A percentile compares a stretch with the other conserved stretches of the same genome.
phyloP scores from a whole-genome alignment of 2,329 filamentous ascomycete species.

The Colletotrichum eremochloae region DNA sequence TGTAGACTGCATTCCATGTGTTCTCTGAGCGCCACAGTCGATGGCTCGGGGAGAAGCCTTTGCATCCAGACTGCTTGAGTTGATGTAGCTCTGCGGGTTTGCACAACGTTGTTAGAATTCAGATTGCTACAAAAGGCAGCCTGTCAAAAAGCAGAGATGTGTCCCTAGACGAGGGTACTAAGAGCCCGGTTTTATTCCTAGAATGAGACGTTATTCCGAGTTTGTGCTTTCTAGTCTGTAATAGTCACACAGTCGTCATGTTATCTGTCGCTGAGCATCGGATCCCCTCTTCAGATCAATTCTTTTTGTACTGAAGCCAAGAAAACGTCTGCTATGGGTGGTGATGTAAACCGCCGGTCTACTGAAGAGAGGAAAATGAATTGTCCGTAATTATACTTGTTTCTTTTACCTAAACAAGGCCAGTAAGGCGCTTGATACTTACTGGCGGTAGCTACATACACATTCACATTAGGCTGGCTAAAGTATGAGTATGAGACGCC shows the following conservation, averaged over 20 bases:
- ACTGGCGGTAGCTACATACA: not conserved
- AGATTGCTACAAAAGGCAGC: not conserved
- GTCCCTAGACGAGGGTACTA: not conserved
- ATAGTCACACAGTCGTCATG: not conserved
- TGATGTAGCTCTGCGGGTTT: not conserved
- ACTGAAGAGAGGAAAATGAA: too few relatives aligned
- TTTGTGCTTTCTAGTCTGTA: not conserved
- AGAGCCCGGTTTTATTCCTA: not conserved
- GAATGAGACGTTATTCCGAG: not conserved
- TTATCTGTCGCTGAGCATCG: not conserved
- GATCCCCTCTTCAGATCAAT: not conserved
- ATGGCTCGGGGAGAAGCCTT: not conserved
- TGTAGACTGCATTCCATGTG: not conserved
- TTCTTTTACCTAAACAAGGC: too few relatives aligned
- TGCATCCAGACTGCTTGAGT: not conserved
- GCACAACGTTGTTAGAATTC: not conserved
- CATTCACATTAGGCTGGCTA: not conserved
- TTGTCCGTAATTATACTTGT: too few relatives aligned
- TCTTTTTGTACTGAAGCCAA: not conserved
- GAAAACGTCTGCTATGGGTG: not conserved
- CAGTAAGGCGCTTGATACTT: too few relatives aligned
- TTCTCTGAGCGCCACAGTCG: not conserved
- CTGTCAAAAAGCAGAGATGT: not conserved
- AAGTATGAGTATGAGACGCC: not conserved
- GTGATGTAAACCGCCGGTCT: too few relatives aligned